Evolutionary conservation across 495 filamentous ascomycete species (phyloP).

Genomic region (Lindgomyces ingoldianus): DNA sequence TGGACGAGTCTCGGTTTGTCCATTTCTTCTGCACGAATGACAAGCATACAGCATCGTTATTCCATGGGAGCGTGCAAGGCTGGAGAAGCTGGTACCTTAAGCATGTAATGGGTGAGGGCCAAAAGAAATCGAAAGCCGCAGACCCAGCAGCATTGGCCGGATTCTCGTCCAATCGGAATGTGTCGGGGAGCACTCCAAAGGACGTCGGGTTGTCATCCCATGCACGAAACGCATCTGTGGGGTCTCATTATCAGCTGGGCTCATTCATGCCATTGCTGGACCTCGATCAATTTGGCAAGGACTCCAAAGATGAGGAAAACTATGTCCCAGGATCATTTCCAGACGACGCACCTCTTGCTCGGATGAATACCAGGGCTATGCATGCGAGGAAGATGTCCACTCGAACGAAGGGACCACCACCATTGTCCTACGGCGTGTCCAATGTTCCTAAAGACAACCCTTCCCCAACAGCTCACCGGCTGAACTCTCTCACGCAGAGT

Average conservation of each 20-base stretch:
- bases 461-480: constrained; percentile 12
- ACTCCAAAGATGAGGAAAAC: neutral
- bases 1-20: constrained; percentile 78
- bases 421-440: constrained; percentile 44
- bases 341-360: constrained; percentile 15
- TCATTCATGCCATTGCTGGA: constrained; percentile 60
- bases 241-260: constrained; percentile 55
- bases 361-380: constrained; percentile 34
- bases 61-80: constrained; percentile 67
- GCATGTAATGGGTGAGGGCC: constrained; percentile 60
- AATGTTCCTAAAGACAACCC: neutral
- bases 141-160: constrained; percentile 3
- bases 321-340: constrained; percentile 3
- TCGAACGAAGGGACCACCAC: constrained; percentile 42
- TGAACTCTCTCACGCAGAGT: constrained; percentile 24
- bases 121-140: constrained; percentile 43
- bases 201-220: constrained; percentile 42
- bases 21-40: constrained; percentile 90
- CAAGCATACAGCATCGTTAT: constrained; percentile 60
- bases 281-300: constrained; percentile 47
- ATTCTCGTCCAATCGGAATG: constrained; percentile 4
- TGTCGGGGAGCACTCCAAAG: constrained; percentile 41
- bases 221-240: constrained; percentile 29
- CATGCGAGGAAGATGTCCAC: constrained; percentile 36
- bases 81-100: constrained; percentile 92